Conservation (phyloP, 768 basidiomycete genomes). For the Boletellus ananas region DNA sequence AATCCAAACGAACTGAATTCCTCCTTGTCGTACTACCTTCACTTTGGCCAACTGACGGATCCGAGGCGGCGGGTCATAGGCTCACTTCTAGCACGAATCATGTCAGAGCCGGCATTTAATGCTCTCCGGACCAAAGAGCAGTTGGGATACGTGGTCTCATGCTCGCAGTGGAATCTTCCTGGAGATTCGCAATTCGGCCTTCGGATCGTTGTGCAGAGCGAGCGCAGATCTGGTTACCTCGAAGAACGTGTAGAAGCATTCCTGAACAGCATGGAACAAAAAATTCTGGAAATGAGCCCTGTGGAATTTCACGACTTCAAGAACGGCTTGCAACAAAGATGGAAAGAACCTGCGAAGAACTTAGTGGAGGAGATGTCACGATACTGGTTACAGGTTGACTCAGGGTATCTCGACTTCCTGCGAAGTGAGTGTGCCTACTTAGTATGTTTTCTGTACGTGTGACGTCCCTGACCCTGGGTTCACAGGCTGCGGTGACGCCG, state of each 20-base stretch:
- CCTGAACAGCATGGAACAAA: constrained; percentile 66
- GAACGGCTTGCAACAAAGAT: constrained; percentile 69
- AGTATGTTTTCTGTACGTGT: background rate
- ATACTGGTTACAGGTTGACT: constrained; percentile 69
- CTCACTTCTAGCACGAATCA: constrained; percentile 74
- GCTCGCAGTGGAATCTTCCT: constrained; percentile 49
- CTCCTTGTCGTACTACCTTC: constrained; percentile 79
- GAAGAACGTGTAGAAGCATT: constrained; percentile 90
- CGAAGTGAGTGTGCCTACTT: constrained; percentile 53
- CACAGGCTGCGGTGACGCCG: constrained; percentile 71
- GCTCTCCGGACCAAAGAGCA: constrained; percentile 91
- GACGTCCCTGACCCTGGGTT: background rate
- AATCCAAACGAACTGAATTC: constrained; percentile 89
- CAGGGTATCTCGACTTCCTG: constrained; percentile 83
- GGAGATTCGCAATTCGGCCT: constrained; percentile 74
- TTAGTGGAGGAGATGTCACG: constrained; percentile 71
- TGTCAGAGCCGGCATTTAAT: constrained; percentile 91
- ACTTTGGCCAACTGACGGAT: constrained; percentile 68
- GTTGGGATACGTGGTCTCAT: constrained; percentile 87
- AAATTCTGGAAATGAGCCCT: constrained; percentile 63
- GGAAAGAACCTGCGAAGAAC: constrained; percentile 87
- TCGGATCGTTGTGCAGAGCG: constrained; percentile 85
- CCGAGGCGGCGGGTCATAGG: constrained; percentile 61
- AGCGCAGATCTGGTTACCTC: constrained; percentile 72
- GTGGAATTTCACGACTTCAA: constrained; percentile 80